Evolutionary conservation across 2,329 filamentous ascomycete species (phyloP).

Genomic region (Alternaria sp.): DNA sequence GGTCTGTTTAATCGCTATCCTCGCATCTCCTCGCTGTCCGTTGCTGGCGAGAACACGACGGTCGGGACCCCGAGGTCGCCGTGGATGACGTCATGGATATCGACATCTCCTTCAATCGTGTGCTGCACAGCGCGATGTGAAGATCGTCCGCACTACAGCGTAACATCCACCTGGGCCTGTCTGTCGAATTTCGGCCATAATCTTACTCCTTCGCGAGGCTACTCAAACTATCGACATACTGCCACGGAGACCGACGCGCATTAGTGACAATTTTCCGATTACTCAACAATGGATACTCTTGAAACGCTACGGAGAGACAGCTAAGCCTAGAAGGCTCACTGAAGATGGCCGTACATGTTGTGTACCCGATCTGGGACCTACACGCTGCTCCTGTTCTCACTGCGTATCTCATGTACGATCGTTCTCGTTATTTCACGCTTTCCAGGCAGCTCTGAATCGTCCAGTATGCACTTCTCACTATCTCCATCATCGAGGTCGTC

Average conservation of each 20-base stretch:
- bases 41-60: background rate
- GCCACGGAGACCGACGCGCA: background rate
- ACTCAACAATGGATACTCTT: background rate
- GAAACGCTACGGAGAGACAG: background rate
- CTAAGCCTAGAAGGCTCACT: background rate
- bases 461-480: conserved; percentile 29
- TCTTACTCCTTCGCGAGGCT: background rate
- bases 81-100: background rate
- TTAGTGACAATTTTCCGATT: background rate
- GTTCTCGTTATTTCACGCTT: conserved; percentile 27
- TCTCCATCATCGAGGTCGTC: conserved; percentile 21
- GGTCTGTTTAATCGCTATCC: background rate
- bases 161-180: background rate
- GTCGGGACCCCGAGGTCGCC: background rate
- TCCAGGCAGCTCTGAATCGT: background rate
- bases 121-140: background rate
- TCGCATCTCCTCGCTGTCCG: background rate
- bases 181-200: background rate
- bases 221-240: background rate
- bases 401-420: conserved; percentile 29
- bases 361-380: conserved; percentile 3
- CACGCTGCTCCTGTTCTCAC: conserved; percentile 3
- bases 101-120: background rate
- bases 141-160: background rate
- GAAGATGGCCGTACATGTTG: background rate